Conservation (phyloP, 2,329 filamentous ascomycete genomes). For the Claviceps maximensis region DNA sequence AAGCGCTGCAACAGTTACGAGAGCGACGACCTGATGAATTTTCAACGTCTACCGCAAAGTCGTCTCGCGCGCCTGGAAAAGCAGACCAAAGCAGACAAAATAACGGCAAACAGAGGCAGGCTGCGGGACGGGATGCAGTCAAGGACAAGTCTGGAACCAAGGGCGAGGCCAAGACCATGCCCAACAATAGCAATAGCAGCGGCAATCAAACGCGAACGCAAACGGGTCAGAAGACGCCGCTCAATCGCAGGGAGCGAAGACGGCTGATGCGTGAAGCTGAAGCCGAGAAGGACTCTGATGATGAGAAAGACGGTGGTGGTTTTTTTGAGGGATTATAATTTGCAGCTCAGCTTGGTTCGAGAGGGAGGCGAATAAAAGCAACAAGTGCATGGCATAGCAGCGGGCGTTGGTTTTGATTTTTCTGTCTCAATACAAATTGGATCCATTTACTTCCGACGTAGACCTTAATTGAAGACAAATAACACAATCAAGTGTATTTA, state of each 20-base stretch:
- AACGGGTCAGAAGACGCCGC: slow-evolving; percentile 13
- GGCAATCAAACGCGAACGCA: slow-evolving; percentile 1
- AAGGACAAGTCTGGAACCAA: slow-evolving; percentile 10
- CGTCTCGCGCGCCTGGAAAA: slow-evolving; percentile 5
- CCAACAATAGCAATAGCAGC: not conserved
- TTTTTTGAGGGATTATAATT: slow-evolving; percentile 28
- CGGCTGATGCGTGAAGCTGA: slow-evolving; percentile 21
- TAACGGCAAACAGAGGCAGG: not conserved
- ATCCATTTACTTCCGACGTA: not conserved
- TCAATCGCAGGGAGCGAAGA: slow-evolving; percentile 24
- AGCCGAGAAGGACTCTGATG: slow-evolving; percentile 24
- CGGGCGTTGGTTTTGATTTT: not conserved
- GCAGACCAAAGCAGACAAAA: not conserved
- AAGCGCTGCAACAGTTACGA: slow-evolving; percentile 39
- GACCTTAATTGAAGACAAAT: not conserved
- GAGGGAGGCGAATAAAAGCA: not conserved
- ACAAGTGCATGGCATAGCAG: not conserved
- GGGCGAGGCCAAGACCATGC: slow-evolving; percentile 8
- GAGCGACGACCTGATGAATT: slow-evolving; percentile 30
- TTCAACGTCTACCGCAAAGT: slow-evolving; percentile 6
- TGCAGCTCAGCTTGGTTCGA: not conserved
- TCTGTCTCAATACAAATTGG: not conserved
- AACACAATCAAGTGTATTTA: not conserved
- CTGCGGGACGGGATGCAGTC: not conserved
- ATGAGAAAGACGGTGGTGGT: slow-evolving; percentile 37